Evolutionary conservation across 2,329 filamentous ascomycete genomes (phyloP), one percentile per base, ranked within the genome.

Genomic region (Colletotrichum higginsianum): DNA sequence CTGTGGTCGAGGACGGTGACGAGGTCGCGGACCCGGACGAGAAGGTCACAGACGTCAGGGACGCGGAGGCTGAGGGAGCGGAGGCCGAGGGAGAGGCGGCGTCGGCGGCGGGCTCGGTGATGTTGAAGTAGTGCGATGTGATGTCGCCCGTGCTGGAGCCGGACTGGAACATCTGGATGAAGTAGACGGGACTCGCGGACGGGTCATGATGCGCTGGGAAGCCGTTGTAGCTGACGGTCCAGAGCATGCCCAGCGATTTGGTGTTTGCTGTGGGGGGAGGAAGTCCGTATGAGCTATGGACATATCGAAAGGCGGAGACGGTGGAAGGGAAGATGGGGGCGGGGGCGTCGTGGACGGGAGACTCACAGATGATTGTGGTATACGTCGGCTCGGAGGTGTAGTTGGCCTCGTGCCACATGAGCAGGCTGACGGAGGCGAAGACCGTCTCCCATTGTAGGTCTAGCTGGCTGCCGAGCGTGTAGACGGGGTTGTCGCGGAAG

Each of bases 401-500:
- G 16, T 13, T 7, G 16, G 42, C 30, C 26, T 23, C 60, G 2
- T 61, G 46, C 60, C 30, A 40, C 1, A 52, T 21, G 8, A 50
- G 8, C 12, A 61, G 35, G n/a, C 26, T 35, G 44, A 61, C 7
- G 9, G 30, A 38, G n/a, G 4, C 30, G n/a, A 61, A 35, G n/a
- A 52, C 30, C 46, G 60, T 42, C 26, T 50, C 44, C 46, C 30
- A 49, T 16, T 61, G 44, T n/a, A 61, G 18, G n/a, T 35, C 42
- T 4, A 38, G 58, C 23, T 61, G 42, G 42, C 11, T 49, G 18
- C 44, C 44, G 42, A 61, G 23, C 11, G 42, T 4, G 11, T 61
- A 61, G 11, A n/a, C 7, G 4, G 42, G 58, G 44, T 61, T 61
- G 8, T 61, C 58, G 21, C 60, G 46, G 46, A 50, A 61, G 44